Percentiles rank a stretch among this genome's conserved stretches.
Conservation (phyloP, 148 eudicot genomes). For the Pouteria glomerata region DNA sequence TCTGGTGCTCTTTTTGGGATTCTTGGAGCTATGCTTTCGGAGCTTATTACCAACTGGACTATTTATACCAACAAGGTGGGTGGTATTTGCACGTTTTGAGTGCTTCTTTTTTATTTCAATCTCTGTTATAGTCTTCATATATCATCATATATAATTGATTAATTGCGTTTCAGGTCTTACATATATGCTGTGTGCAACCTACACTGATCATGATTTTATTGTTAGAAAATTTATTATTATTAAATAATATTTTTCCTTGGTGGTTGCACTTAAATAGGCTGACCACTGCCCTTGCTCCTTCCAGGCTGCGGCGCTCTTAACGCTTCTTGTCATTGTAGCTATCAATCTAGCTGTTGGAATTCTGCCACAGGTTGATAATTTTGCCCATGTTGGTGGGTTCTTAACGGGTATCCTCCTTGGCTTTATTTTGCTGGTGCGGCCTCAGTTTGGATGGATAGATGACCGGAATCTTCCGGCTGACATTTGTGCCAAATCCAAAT, state of each 20-base stretch:
- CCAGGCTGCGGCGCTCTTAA: constrained; percentile 52
- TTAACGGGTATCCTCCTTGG: constrained; percentile 69
- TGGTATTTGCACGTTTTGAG: not conserved
- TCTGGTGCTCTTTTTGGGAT: constrained; percentile 81
- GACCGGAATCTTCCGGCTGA: constrained; percentile 26
- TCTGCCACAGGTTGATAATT: constrained; percentile 63
- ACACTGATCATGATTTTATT: too few relatives aligned
- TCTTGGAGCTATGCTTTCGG: constrained; percentile 80
- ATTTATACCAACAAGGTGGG: constrained; percentile 59
- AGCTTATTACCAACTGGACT: constrained; percentile 71
- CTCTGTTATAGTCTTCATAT: not conserved
- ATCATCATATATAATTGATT: too few relatives aligned
- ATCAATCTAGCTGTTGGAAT: constrained; percentile 60
- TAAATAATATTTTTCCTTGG: not conserved
- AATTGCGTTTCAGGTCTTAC: too few relatives aligned
- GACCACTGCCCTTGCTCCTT: not conserved
- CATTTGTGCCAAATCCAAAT: constrained; percentile 44
- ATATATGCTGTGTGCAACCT: too few relatives aligned
- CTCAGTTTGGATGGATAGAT: constrained; percentile 55
- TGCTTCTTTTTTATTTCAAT: not conserved
- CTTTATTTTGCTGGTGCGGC: constrained; percentile 57
- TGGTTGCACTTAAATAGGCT: not conserved
- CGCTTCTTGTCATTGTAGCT: constrained; percentile 33
- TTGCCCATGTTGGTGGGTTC: constrained; percentile 62
- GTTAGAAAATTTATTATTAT: not conserved